Percentiles rank a stretch among this genome's conserved stretches.
phyloP scores from a whole-genome alignment of 179 eudicot species.

The Spinacia oleracea region DNA sequence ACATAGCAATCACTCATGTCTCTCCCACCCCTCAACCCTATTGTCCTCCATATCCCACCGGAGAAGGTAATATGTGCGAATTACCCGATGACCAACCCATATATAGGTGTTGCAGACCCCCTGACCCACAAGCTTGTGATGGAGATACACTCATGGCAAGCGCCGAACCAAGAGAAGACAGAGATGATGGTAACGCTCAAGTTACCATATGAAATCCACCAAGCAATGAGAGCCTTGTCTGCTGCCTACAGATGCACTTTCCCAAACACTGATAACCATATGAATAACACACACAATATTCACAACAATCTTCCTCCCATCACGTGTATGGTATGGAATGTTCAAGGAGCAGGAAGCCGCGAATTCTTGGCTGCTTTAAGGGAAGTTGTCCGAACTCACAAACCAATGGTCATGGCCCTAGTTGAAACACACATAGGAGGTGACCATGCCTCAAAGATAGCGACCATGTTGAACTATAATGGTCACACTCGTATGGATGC shows the following conservation, averaged over 20 bases:
- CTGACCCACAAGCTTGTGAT: background rate
- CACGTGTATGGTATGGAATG: background rate
- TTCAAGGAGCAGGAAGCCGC: background rate
- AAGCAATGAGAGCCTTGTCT: rapidly evolving
- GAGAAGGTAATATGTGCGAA: background rate
- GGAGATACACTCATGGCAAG: background rate
- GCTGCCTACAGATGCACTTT: background rate
- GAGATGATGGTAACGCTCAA: background rate
- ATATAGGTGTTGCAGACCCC: background rate
- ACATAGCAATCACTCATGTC: too few species aligned
- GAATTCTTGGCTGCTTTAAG: background rate
- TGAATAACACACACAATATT: background rate
- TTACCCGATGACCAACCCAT: background rate
- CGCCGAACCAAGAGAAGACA: background rate
- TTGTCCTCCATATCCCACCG: background rate
- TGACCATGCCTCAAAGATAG: background rate
- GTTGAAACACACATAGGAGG: background rate
- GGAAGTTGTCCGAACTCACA: background rate
- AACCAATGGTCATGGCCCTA: background rate
- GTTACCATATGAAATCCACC: background rate
- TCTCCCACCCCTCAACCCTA: too few species aligned
- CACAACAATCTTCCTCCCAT: background rate
- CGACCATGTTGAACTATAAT: background rate
- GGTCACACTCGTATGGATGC: too few species aligned
- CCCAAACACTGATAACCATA: background rate